Percentiles rank a stretch among this genome's conserved stretches.
These are phyloP conservation scores for Penicillium sp. DNA, from an alignment of 2,329 filamentous ascomycete genomes.

Conservation along the genomic window DNA sequence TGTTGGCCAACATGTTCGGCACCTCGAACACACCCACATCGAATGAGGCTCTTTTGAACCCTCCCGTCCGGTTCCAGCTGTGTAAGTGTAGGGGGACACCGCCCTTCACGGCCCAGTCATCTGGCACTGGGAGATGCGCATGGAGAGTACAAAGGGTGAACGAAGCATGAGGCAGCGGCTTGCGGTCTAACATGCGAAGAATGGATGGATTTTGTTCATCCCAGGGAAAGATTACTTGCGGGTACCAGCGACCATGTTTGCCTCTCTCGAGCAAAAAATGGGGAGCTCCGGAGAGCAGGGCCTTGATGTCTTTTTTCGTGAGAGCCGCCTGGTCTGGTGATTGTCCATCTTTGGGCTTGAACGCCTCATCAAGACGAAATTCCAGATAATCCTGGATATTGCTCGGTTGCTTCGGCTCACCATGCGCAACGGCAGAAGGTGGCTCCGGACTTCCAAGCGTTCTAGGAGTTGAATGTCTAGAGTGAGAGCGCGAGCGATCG, in stretches of 20 bases:
- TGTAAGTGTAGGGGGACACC: conserved; percentile 27
- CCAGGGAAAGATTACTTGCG: conserved; percentile 48
- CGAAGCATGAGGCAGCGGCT: conserved; percentile 41
- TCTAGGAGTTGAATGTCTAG: conserved; percentile 1
- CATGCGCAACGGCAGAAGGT: conserved; percentile 8
- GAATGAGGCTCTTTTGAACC: conserved; percentile 40
- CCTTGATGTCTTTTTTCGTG: conserved; percentile 40
- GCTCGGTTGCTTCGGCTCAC: conserved; percentile 28
- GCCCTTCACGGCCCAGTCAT: conserved; percentile 33
- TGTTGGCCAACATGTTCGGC: conserved; percentile 50
- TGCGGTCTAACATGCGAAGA: conserved; percentile 43
- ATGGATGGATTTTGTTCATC: conserved; percentile 41
- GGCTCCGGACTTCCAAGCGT: conserved; percentile 7
- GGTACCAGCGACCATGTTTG: conserved; percentile 40
- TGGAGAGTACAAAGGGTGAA: conserved; percentile 46
- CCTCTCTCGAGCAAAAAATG: conserved; percentile 49
- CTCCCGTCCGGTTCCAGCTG: conserved; percentile 25
- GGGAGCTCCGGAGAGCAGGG: conserved; percentile 45
- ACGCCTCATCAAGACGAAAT: conserved; percentile 17
- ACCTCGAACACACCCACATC: conserved; percentile 49
- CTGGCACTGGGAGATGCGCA: conserved; percentile 46
- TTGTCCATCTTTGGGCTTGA: background rate
- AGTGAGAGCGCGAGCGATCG: background rate
- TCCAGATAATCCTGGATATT: conserved; percentile 31
- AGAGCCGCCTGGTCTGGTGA: conserved; percentile 11